Evolutionary conservation across 2,329 filamentous ascomycete genomes (phyloP), one percentile per base, ranked within the genome.

Genomic region (Aspergillus tubingensis): DNA sequence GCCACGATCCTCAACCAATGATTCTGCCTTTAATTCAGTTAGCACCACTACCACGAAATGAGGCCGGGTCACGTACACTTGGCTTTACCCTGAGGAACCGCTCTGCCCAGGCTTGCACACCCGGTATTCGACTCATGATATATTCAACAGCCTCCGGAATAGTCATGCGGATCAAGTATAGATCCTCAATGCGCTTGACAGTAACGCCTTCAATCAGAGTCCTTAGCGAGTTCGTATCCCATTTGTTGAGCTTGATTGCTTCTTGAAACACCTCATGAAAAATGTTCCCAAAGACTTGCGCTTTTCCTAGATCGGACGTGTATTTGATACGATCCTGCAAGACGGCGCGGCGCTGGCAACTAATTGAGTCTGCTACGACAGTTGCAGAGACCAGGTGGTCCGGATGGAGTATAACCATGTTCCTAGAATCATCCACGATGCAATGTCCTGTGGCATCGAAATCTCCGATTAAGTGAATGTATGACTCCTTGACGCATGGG

Each of bases 261-360:
- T 93, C 89, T 73, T 99, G 95, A 67, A 99, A 98, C 21, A 98
- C 87, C 72, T 98, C 94, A 73, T 99, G 95, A 13, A 99, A 84
- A 59, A 99, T 89, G 39, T 91, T 95, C 51, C 95, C 95, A 72
- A 98, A 98, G 0, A 98, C 87, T 68, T 96, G 87, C 1, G 93
- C 87, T 36, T 90, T 85, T 48, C 88, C 91, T 2, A 91, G 84
- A 65, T 92, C 90, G 69, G 88, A 90, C 0, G 92, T 94, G 8
- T 92, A 91, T 76, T 98, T 98, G 68, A 99, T 89, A 32, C 95
- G 89, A 74, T 99, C 94, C 75, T 98, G 93, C 25, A 99, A 84
- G 1, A 98, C 94, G 30, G 95, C 92, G 65, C 94, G 89, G 17
- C 95, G 89, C 73, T 91, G 88, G 72, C 95, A 99, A 23, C 88